Base-by-base conservation (phyloP, 192 early-diverging fungal species). In the Rhizoclosmatium globosum region DNA sequence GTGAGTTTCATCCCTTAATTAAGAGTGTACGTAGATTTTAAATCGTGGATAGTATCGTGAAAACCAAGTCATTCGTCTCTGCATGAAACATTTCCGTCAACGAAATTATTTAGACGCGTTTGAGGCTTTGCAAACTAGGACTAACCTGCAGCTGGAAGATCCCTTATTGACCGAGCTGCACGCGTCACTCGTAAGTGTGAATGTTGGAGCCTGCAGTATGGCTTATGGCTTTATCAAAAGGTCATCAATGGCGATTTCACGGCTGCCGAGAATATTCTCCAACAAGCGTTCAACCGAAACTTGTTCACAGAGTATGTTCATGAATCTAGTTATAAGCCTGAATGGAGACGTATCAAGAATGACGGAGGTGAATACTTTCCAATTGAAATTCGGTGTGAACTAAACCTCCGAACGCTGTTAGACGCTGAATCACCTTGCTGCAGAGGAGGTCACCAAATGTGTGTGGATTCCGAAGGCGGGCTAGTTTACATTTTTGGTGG, bases 381-480 rank as follows among this genome's bases (percentile, higher is more conserved):
- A 9, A 9, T 9, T n/a, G 60, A 39, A 21, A 62, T 4, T 21
- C 17, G 9, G 50, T 17, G 50, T 13, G 50, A 53, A 17, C 50
- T 53, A 53, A 21, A 7, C 50, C 50, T 7, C 50, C 50, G 50
- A 53, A 53, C 9, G 50, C 50, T 7, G 21, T 69, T 62, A 74
- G 69, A 46, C 2, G 31, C 31, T 9, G 82, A 69, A 44, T 66
- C 73, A 48, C 85, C 88, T 31, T 81, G 65, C 59, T 89, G 91
- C 44, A 87, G 98, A 57, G 97, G 97, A 58, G 98, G 97, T 4
- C 98, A 99, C 83, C 98, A 98, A 81, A 97, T 98, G 97, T 95
- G 93, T 76, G 91, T 98, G 38, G 96, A 99, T 80, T 85, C 86
- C 7, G 90, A 92, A 17, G 70, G 57, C 77, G 87, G 59, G 83